Base-by-base conservation (phyloP, 2,329 filamentous ascomycete species). In the Fusarium ramigenum region DNA sequence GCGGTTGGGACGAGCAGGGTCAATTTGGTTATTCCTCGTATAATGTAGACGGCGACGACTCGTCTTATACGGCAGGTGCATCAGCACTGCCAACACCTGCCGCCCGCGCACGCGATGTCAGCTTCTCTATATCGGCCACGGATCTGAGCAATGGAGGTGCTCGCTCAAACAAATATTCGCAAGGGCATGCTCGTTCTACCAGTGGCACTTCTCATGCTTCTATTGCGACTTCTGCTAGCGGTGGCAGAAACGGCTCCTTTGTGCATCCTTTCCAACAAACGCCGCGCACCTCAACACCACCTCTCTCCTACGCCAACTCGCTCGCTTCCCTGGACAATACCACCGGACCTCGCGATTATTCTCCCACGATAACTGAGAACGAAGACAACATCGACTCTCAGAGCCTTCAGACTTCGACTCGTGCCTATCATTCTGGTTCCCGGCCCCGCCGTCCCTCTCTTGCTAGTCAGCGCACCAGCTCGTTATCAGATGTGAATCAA, bases 211-310 rank as follows among this genome's bases (percentile, higher is more conserved):
- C 88, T 30, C 88, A 90, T 77, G 81, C 84, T 71, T 90, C 89
- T 15, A 84, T 88, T 60, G 85, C 87, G 12, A 89, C 88, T 32
- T 86, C 85, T 56, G 86, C 83, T 69, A 90, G 88, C 75, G 85
- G 87, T 73, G 85, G 82, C 60, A 84, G 87, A 64, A 83, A 82
- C 64, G 84, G 84, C 64, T 81, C 84, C 37, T 91, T 92, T 77
- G 85, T 91, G 25, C 90, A 92, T 77, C 90, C 90, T 32, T 91
- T 91, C 73, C 89, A 91, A 78, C 90, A 91, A 81, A 90, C 85
- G 14, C 90, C 90, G 37, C 86, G 88, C 44, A 88, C 88, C 2
- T 87, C 88, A 50, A 90, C 89, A 66, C 88, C 89, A 57, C 88
- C 89, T 14, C 77, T 90, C 68, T 87, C 88, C 30, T 90, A 90